These are phyloP conservation scores for Stephanodiscus minutulus DNA, from an alignment of 108 stramenopile genomes.

Conservation along the genomic window DNA sequence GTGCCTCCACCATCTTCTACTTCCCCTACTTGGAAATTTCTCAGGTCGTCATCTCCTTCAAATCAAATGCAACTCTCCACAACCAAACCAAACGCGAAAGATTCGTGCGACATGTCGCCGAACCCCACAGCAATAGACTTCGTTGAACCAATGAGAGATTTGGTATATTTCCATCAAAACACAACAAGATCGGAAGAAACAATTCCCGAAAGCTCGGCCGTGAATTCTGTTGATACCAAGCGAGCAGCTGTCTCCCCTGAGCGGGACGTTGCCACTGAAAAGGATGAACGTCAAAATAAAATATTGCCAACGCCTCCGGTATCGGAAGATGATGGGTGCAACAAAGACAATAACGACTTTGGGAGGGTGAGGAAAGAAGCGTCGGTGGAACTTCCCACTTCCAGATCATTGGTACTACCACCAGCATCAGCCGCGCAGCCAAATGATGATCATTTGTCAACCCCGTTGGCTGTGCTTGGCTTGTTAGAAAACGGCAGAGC, in stretches of 20 bases:
- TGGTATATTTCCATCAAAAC: constrained; percentile 1
- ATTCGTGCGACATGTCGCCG: neutral
- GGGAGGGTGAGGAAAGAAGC: neutral
- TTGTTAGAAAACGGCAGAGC: constrained; percentile 16
- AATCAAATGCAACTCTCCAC: constrained; percentile 31
- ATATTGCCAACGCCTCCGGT: neutral
- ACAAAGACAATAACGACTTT: neutral
- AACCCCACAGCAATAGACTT: neutral
- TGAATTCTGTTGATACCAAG: neutral
- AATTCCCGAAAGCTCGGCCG: neutral
- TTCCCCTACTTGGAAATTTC: constrained; percentile 25
- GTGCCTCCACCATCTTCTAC: neutral
- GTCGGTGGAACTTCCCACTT: neutral
- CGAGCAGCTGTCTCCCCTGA: neutral
- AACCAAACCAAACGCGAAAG: constrained; percentile 4
- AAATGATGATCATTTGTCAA: neutral
- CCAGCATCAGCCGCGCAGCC: neutral
- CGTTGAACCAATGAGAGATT: constrained; percentile 2
- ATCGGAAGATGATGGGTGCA: neutral
- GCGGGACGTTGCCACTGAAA: neutral
- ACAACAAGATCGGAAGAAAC: neutral
- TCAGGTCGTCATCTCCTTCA: constrained; percentile 14
- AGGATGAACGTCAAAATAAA: neutral
- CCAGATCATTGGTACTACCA: constrained; percentile 15
- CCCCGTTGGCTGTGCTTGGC: constrained; percentile 6